Conservation (phyloP, 2,329 filamentous ascomycete species). For the Penicillium hesseltinei region DNA sequence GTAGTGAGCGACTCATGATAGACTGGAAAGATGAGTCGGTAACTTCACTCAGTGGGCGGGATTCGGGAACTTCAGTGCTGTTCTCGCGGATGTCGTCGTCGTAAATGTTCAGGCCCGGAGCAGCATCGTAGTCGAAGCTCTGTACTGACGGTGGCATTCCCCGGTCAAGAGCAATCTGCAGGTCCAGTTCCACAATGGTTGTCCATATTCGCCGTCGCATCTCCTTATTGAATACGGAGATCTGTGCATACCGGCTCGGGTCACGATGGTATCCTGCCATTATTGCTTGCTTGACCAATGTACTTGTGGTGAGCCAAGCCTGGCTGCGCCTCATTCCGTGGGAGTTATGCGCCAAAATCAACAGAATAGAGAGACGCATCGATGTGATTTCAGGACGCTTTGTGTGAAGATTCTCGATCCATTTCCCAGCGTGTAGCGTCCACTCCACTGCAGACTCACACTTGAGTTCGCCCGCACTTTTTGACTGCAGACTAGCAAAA, state of each 20-base stretch:
- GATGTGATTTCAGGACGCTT: slow-evolving; percentile 53
- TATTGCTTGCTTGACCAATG: slow-evolving; percentile 53
- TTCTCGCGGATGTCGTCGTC: slow-evolving; percentile 49
- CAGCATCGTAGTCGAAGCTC: slow-evolving; percentile 48
- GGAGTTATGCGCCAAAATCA: slow-evolving; percentile 50
- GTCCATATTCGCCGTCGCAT: slow-evolving; percentile 57
- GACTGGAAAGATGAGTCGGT: slow-evolving; percentile 41
- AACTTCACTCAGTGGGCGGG: slow-evolving; percentile 30
- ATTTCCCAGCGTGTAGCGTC: slow-evolving; percentile 84
- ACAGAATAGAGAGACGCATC: slow-evolving; percentile 53
- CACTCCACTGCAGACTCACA: slow-evolving; percentile 57
- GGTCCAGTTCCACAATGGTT: slow-evolving; percentile 56
- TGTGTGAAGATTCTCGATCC: slow-evolving; percentile 73
- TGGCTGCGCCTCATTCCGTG: slow-evolving; percentile 56
- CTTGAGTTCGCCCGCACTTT: slow-evolving; percentile 27
- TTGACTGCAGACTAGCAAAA: slow-evolving; percentile 27
- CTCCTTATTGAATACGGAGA: slow-evolving; percentile 43
- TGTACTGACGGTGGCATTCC: slow-evolving; percentile 53
- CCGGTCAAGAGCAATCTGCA: slow-evolving; percentile 55
- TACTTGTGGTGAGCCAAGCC: slow-evolving; percentile 52
- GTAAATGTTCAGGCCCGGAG: slow-evolving; percentile 50
- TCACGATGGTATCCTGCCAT: slow-evolving; percentile 53
- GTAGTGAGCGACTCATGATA: slow-evolving; percentile 30
- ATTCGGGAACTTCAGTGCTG: slow-evolving; percentile 31
- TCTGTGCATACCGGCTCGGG: slow-evolving; percentile 31